These are phyloP conservation scores for Eucalyptus cloeziana DNA, from an alignment of 345 rosid species.

Conservation along the genomic window DNA sequence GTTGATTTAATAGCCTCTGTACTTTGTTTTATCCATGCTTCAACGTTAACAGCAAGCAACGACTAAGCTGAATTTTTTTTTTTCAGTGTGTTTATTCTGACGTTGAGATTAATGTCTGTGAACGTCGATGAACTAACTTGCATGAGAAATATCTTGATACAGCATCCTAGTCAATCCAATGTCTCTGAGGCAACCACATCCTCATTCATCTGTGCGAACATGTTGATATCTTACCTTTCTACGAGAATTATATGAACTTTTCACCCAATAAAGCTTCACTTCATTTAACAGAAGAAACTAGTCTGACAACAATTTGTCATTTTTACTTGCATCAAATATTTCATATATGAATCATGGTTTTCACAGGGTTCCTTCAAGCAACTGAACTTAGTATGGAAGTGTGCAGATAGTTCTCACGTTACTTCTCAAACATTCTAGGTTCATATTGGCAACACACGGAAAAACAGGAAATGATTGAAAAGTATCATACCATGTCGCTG, in stretches of 20 bases:
- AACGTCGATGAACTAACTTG: neutral
- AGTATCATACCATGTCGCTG: neutral
- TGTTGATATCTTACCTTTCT: neutral
- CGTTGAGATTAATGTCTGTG: neutral
- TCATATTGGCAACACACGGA: neutral
- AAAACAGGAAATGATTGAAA: neutral
- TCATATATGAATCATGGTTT: neutral
- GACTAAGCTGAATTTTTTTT: neutral
- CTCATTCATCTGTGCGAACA: neutral
- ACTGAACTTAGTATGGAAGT: neutral
- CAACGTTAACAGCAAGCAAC: neutral
- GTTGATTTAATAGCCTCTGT: neutral
- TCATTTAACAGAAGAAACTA: neutral
- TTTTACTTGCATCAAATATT: neutral
- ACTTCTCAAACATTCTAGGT: neutral
- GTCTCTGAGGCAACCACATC: neutral
- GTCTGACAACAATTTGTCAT: neutral
- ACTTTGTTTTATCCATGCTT: neutral
- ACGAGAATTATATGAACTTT: neutral
- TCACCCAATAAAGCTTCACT: neutral
- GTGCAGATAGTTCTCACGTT: neutral
- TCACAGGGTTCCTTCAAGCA: neutral
- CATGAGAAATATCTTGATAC: neutral
- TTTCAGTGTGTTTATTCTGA: neutral
- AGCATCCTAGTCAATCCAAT: neutral